Evolutionary conservation across 2,329 filamentous ascomycete genomes (phyloP), one percentile per base, ranked within the genome.

Genomic region (Phaeosphaeriaceae sp.): DNA sequence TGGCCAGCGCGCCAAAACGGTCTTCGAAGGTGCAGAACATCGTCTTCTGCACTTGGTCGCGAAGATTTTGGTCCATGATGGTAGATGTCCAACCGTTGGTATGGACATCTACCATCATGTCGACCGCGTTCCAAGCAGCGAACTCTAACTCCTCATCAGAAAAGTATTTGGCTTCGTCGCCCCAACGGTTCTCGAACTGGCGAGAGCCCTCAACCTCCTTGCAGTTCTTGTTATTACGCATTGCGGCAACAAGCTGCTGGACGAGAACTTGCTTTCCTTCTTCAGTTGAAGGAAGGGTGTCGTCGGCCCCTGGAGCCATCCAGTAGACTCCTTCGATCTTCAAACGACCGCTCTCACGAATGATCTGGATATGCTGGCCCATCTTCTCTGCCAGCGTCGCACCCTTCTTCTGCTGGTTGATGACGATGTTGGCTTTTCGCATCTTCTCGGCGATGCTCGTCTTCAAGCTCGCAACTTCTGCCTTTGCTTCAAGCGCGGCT

Each of bases 21-120:
- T 63, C 57, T 19, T 54, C 27, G n/a, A 65, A 65, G 1, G 60
- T 56, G 36, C 48, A 59, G 33, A 51, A 53, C 53, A 56, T 55
- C 0, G 60, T 62, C 9, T 44, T 27, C 24, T 61, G 52, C 22
- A 58, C 31, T 1, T 44, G 17, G 20, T 56, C 55, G n/a, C 60
- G 57, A 13, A 57, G 55, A 10, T 50, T 51, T 7, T 15, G 21
- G 45, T 64, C 61, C 41, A 33, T 46, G 17, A 62, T 50, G 13
- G 36, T 22, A 19, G 53, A 56, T 9, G 53, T 58, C 61, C 61
- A 64, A 2, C 61, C 61, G 6, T 51, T 36, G 13, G 25, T 10
- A 40, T 65, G 62, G 25, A 63, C 52, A 1, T 57, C 33, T 20
- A 60, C 21, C 33, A 57, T 55, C 1, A 20, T 22, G 24, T 41